phyloP scores from a whole-genome alignment of 345 rosid genomes.

The Linum usitatissimum region DNA sequence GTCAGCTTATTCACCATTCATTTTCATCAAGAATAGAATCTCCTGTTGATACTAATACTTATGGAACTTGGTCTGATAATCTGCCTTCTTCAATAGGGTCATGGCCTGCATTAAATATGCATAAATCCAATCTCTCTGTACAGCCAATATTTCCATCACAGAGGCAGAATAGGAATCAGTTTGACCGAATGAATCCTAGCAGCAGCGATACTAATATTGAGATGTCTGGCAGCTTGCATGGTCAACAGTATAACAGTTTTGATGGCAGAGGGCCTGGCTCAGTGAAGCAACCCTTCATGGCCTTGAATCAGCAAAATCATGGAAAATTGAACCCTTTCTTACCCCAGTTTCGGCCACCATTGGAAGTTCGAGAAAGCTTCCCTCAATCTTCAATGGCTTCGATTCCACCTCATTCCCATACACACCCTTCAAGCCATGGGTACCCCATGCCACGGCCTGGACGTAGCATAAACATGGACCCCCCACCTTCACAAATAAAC shows the following conservation, averaged over 20 bases:
- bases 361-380: slow-evolving; percentile 30
- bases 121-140: slow-evolving; percentile 22
- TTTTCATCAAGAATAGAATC: too few relatives aligned
- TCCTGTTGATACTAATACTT: background rate
- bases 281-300: slow-evolving; percentile 21
- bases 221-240: slow-evolving; percentile 34
- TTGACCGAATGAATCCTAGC: slow-evolving; percentile 8
- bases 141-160: slow-evolving; percentile 37
- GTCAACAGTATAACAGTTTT: slow-evolving; percentile 34
- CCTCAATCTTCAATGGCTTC: slow-evolving; percentile 30
- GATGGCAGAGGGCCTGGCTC: slow-evolving; percentile 31
- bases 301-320: slow-evolving; percentile 43
- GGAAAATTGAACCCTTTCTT: slow-evolving; percentile 32
- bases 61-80: too few relatives aligned
- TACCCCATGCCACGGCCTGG: slow-evolving; percentile 39
- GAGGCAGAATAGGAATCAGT: slow-evolving; percentile 26
- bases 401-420: slow-evolving; percentile 33
- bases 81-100: too few relatives aligned
- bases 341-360: slow-evolving; percentile 31
- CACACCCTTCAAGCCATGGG: slow-evolving; percentile 34
- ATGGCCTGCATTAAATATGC: too few relatives aligned
- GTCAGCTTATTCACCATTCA: slow-evolving; percentile 12
- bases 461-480: slow-evolving; percentile 19
- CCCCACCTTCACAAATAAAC: slow-evolving; percentile 34
- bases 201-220: slow-evolving; percentile 10